A percentile compares a stretch with the other conserved stretches of the same genome.
phyloP scores from a whole-genome alignment of 1,139 yeast genomes.

The Wickerhamomyces sp. region DNA sequence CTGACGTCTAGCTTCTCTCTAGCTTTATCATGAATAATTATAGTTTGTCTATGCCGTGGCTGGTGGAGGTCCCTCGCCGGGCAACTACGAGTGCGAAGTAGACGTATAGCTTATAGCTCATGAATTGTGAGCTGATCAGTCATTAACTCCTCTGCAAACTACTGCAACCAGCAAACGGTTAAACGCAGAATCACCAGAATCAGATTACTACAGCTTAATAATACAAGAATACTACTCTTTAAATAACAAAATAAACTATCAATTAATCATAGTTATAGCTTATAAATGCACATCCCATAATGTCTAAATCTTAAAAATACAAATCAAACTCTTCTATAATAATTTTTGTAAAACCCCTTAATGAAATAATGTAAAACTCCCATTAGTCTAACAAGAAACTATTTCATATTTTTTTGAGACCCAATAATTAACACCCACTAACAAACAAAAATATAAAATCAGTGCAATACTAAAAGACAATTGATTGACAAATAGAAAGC shows the following conservation, averaged over 20 bases:
- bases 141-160: too few relatives aligned
- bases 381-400: conserved; percentile 1
- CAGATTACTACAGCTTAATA: too few relatives aligned
- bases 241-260: conserved; percentile 1
- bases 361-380: conserved; percentile 2
- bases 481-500: conserved; percentile 6
- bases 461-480: background rate
- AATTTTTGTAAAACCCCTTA: conserved; percentile 6
- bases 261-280: conserved; percentile 3
- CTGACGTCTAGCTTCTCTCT: too few relatives aligned
- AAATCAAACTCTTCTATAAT: conserved; percentile 17
- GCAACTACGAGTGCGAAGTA: too few relatives aligned
- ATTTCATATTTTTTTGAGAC: conserved; percentile 1
- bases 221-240: background rate
- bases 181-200: too few relatives aligned
- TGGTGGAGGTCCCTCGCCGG: too few relatives aligned
- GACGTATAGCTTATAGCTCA: too few relatives aligned
- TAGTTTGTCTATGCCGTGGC: too few relatives aligned
- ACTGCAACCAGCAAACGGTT: too few relatives aligned
- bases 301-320: conserved; percentile 20
- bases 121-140: too few relatives aligned
- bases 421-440: conserved; percentile 8
- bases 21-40: too few relatives aligned
- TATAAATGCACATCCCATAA: conserved; percentile 17
- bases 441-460: conserved; percentile 4